Conservation (phyloP, 78 protist species). For the Andalucia godoyi region DNA sequence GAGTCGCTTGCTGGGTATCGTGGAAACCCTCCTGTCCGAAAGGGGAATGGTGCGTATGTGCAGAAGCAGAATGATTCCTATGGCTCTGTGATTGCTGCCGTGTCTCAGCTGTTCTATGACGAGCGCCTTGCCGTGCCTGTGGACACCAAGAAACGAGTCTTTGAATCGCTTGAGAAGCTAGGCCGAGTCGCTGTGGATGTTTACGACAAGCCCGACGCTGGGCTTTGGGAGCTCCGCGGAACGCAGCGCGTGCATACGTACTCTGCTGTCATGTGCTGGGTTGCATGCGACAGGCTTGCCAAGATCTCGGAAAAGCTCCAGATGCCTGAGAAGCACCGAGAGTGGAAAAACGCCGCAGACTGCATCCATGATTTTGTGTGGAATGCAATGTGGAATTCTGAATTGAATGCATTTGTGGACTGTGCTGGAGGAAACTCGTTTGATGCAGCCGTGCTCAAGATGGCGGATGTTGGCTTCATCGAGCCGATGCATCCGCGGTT, state of each 20-base stretch:
- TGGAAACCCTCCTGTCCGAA: conserved; percentile 48
- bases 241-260: conserved; percentile 24
- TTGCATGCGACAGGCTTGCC: conserved; percentile 41
- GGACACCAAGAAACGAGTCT: conserved; percentile 25
- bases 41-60: conserved; percentile 31
- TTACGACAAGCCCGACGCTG: conserved; percentile 46
- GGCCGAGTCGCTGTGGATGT: conserved; percentile 33
- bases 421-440: conserved; percentile 35
- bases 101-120: conserved; percentile 47
- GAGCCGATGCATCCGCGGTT: conserved; percentile 4
- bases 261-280: conserved; percentile 40
- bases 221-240: conserved; percentile 23
- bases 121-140: conserved; percentile 33
- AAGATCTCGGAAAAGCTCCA: conserved; percentile 31
- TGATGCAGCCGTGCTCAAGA: conserved; percentile 19
- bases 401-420: conserved; percentile 3
- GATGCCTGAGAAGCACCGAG: conserved; percentile 9
- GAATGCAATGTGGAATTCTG: conserved; percentile 12
- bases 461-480: conserved; percentile 31
- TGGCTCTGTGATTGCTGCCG: conserved; percentile 36
- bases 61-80: conserved; percentile 32
- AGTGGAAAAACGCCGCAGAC: conserved; percentile 28
- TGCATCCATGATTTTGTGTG: conserved; percentile 26
- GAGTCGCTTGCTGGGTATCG: conserved; percentile 45
- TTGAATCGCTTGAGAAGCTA: conserved; percentile 30